Base-by-base conservation (phyloP, 108 stramenopile genomes). In the Mediolabrus comicus region DNA sequence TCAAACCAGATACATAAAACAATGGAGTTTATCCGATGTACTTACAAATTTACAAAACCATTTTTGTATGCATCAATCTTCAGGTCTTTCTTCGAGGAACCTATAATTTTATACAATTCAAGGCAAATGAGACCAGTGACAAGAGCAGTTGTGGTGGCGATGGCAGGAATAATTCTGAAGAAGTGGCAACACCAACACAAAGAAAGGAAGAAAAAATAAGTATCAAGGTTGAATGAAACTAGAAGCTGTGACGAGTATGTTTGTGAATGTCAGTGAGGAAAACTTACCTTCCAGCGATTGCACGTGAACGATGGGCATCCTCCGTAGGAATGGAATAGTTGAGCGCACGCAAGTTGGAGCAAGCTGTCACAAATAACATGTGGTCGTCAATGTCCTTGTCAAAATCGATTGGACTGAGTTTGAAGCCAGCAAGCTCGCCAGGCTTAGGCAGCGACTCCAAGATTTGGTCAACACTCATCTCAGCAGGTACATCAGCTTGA, bases 301-400 rank as follows among this genome's bases (percentile, higher is more conserved):
- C 94, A 58, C 97, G 86, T 8, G 96, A 95, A 16, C 95, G 90
- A 84, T 99, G 97, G 34, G 96, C 90, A 75, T 98, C 98, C 62
- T 97, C 97, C 29, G 97, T 97, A 14, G 97, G 97, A 59, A 99
- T 99, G 10, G 81, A 77, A 81, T 99, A 99, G 80, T 97, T 97
- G 67, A 95, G 79, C 6, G 98, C 97, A 22, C 99, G 96, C 10
- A 98, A 70, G 77, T 98, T 99, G 38, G 92, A 93, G 39, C 96
- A 96, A 8, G 98, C 95, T 22, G 97, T 93, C 16, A 99, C 96
- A 62, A 99, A 97, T 30, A 86, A 83, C 97, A 98, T 98, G 85
- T 98, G 99, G 35, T 89, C 92, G 69, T 98, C 97, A 41, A 96
- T 71, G 65, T 99, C 99, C 72, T 99, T 98, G 80, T 99, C 99